Evolutionary conservation across 192 early-diverging fungal species (phyloP).

Genomic region (Backusella westeae): DNA sequence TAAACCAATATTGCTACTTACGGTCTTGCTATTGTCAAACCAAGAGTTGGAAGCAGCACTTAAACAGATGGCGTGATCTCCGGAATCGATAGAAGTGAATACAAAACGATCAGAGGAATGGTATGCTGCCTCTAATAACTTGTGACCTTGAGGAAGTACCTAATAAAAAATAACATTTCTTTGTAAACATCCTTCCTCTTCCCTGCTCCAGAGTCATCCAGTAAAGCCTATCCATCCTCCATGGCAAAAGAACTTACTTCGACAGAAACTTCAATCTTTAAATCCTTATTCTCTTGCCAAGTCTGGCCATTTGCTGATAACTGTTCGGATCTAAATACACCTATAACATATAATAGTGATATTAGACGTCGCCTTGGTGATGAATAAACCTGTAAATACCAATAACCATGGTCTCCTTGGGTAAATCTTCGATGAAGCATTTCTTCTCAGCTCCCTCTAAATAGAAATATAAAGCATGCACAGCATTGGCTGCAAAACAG

Average conservation of each 20-base stretch:
- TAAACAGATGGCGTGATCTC: constrained; percentile 92
- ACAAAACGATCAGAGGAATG: constrained; percentile 76
- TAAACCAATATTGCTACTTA: constrained; percentile 29
- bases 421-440: constrained; percentile 95
- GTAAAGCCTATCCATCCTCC: background rate
- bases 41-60: constrained; percentile 63
- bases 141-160: constrained; percentile 46
- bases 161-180: constrained; percentile 17
- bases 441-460: constrained; percentile 83
- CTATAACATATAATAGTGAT: constrained; percentile 26
- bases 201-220: background rate
- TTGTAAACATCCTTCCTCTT: background rate
- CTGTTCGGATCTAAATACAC: constrained; percentile 78
- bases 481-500: background rate
- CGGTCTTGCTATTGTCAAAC: constrained; percentile 69
- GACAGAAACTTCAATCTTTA: constrained; percentile 72
- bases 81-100: constrained; percentile 86
- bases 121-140: constrained; percentile 79
- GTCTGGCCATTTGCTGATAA: constrained; percentile 60
- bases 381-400: constrained; percentile 43
- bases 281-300: constrained; percentile 60
- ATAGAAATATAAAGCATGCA: constrained; percentile 83
- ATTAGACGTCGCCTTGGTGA: background rate
- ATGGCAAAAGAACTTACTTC: constrained; percentile 45
- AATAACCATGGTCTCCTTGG: constrained; percentile 81